Evolutionary conservation across 1,284 basidiomycete species (phyloP).

Genomic region (Ceratobasidium sp.): DNA sequence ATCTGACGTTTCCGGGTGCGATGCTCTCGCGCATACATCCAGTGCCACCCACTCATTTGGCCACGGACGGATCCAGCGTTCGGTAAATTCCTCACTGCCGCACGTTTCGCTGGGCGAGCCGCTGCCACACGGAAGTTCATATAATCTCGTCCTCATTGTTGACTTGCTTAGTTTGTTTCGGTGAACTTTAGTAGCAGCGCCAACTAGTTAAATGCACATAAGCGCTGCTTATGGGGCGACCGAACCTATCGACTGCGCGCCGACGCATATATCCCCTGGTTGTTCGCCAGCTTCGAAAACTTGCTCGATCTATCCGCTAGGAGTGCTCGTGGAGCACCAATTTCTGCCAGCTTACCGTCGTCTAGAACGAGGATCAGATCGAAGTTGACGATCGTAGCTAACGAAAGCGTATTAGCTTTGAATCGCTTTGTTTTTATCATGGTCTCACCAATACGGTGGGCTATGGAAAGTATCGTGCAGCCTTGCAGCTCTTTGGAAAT

Average conservation of each 20-base stretch:
- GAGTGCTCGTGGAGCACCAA: slow-evolving; percentile 3
- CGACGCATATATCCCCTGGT: slow-evolving; percentile 10
- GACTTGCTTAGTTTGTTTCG: too few relatives aligned
- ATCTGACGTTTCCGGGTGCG: too few relatives aligned
- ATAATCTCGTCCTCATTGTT: too few relatives aligned
- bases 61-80: too few relatives aligned
- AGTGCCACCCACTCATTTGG: too few relatives aligned
- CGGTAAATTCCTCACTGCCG: too few relatives aligned
- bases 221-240: too few relatives aligned
- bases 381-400: slow-evolving; percentile 26
- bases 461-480: slow-evolving; percentile 12
- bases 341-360: slow-evolving; percentile 5
- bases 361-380: slow-evolving; percentile 26
- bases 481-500: neutral
- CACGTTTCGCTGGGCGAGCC: too few relatives aligned
- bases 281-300: slow-evolving; percentile 18
- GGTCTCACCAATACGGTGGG: slow-evolving; percentile 15
- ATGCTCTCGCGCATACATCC: too few relatives aligned
- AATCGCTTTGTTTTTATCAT: neutral
- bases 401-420: neutral
- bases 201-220: too few relatives aligned
- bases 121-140: too few relatives aligned
- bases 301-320: neutral
- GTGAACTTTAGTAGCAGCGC: too few relatives aligned
- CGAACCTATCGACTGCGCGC: neutral